These are phyloP conservation scores for Arabidopsis thaliana DNA, from an alignment of 345 rosid genomes.

Conservation along the genomic window DNA sequence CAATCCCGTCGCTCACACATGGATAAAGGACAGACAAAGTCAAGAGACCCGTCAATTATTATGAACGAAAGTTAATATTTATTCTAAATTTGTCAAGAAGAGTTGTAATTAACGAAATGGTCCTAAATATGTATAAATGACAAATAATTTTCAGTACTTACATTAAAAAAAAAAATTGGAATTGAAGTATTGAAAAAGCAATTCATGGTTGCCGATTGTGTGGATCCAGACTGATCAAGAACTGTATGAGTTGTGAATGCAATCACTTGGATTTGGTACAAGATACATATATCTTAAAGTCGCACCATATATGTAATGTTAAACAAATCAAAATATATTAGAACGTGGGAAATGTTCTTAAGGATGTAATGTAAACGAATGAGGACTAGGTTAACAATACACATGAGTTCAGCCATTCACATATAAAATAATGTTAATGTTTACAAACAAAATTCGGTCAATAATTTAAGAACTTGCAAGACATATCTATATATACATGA, in stretches of 20 bases:
- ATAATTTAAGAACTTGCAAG: neutral
- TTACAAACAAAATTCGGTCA: neutral
- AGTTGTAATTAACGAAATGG: neutral
- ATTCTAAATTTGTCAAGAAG: neutral
- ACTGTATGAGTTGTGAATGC: constrained; percentile 11
- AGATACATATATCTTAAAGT: neutral
- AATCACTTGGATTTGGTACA: neutral
- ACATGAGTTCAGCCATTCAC: neutral
- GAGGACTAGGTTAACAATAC: constrained; percentile 1
- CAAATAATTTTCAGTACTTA: neutral
- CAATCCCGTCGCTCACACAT: constrained; percentile 1
- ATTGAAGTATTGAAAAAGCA: neutral
- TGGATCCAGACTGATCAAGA: constrained; percentile 20
- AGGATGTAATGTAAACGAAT: constrained; percentile 10
- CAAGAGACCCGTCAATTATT: neutral
- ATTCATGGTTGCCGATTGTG: constrained; percentile 4
- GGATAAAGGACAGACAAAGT: neutral
- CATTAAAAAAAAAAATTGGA: neutral
- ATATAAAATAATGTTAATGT: neutral
- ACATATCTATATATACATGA: too few relatives aligned
- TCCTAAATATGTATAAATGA: neutral
- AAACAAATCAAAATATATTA: neutral
- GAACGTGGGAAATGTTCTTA: constrained; percentile 32
- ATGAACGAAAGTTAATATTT: neutral
- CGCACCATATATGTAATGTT: neutral